phyloP scores from a whole-genome alignment of 208 protist genomes.

The Leishmania martiniquensis region DNA sequence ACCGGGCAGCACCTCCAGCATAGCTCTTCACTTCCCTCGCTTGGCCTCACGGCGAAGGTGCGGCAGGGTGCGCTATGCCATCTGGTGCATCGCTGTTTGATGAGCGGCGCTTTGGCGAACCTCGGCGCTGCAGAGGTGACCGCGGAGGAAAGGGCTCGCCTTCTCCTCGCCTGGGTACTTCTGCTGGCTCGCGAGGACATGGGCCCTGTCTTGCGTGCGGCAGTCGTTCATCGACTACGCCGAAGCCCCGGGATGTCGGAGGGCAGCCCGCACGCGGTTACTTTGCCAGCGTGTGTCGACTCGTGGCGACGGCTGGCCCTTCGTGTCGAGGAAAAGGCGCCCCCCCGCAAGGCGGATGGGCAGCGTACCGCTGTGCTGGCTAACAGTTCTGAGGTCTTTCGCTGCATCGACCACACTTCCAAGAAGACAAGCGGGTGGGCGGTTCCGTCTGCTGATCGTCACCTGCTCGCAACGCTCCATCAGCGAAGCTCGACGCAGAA shows the following conservation, averaged over 20 bases:
- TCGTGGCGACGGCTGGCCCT: conserved; percentile 25
- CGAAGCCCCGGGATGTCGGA: neutral
- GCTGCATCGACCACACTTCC: neutral
- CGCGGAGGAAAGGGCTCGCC: neutral
- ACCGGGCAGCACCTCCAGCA: neutral
- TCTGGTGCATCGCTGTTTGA: conserved; percentile 27
- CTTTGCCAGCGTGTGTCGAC: neutral
- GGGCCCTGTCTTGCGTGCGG: conserved; percentile 6
- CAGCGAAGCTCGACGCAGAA: neutral
- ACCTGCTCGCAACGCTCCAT: neutral
- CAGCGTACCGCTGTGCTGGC: neutral
- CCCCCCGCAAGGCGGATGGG: neutral
- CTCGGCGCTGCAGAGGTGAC: neutral
- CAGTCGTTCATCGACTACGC: conserved; percentile 24
- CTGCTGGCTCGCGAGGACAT: conserved; percentile 12
- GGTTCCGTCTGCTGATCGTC: conserved; percentile 5
- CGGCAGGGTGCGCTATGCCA: conserved; percentile 24
- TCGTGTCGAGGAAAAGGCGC: neutral
- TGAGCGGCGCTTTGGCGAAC: neutral
- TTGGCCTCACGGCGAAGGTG: neutral
- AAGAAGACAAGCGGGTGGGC: conserved; percentile 17
- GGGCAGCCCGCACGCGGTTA: neutral
- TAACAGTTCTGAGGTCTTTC: conserved; percentile 4
- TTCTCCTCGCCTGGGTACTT: conserved; percentile 25
- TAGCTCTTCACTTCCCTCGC: too few relatives aligned